Evolutionary conservation across 495 filamentous ascomycete species (phyloP).

Genomic region (Evansstolkia leycettana): DNA sequence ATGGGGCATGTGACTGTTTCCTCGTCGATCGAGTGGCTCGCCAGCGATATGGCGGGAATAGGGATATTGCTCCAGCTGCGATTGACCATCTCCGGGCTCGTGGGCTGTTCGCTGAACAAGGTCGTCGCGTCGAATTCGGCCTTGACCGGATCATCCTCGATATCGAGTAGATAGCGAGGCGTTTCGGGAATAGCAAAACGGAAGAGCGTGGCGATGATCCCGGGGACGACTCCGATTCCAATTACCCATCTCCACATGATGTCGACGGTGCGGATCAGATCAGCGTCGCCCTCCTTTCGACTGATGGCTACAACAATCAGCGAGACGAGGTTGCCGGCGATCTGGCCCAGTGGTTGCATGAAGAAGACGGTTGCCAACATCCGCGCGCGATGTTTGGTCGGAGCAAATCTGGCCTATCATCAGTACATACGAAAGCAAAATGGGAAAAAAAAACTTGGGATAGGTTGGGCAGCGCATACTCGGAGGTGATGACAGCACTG

Average conservation of each 20-base stretch:
- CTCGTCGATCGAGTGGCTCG: slow-evolving; percentile 12
- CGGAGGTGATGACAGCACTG: slow-evolving; percentile 48
- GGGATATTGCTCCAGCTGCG: slow-evolving; percentile 7
- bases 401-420: slow-evolving; percentile 34
- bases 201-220: slow-evolving; percentile 43
- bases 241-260: slow-evolving; percentile 49
- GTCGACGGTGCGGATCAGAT: slow-evolving; percentile 28
- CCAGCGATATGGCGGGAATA: slow-evolving; percentile 15
- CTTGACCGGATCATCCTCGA: slow-evolving; percentile 34
- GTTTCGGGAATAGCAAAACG: slow-evolving; percentile 52
- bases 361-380: slow-evolving; percentile 59
- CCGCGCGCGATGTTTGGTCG: slow-evolving; percentile 41
- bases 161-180: slow-evolving; percentile 42
- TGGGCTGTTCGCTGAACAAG: slow-evolving; percentile 21
- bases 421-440: slow-evolving; percentile 4
- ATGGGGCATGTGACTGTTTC: slow-evolving; percentile 5
- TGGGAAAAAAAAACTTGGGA: slow-evolving; percentile 2
- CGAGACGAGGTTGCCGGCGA: slow-evolving; percentile 44
- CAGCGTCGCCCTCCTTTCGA: slow-evolving; percentile 13
- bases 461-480: too few relatives aligned
- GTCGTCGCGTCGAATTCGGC: slow-evolving; percentile 34
- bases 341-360: slow-evolving; percentile 53
- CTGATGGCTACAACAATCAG: slow-evolving; percentile 31
- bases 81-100: slow-evolving; percentile 4
- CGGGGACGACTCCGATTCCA: slow-evolving; percentile 48